Base-by-base conservation (phyloP, 352 stramenopile genomes). In the Phytopythium montanum region DNA sequence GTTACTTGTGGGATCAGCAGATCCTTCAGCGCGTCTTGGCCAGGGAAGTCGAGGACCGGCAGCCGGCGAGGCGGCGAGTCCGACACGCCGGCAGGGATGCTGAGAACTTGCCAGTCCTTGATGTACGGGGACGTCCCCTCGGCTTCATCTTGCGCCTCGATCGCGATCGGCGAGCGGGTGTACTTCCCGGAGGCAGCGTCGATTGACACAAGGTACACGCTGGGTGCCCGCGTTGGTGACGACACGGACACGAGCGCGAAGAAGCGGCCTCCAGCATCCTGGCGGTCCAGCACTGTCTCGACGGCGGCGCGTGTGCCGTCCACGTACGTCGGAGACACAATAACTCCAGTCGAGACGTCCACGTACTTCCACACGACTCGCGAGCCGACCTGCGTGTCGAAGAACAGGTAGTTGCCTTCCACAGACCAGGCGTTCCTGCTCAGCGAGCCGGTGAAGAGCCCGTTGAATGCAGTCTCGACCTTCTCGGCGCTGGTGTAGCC, bases 331-430 rank as follows among this genome's bases (percentile, higher is more conserved):
- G 84, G 81, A 14, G 79, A 76, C 12, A 74, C 46, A 19, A 93
- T 61, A 4, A 36, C 41, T 51, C 81, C 79, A 16, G 70, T 82
- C 5, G 60, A 60, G 1, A 90, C 79, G 26, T 89, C 65, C 8
- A 90, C 76, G 44, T 79, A 79, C 62, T 91, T 93, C 84, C 84
- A 93, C 8, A 91, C 28, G 26, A 60, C 50, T 29, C 84, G 79
- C 59, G 78, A 76, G 13, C 81, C 84, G 25, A 93, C 68, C 39
- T 88, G 79, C n/a, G 81, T 86, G 58, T 79, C 73, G 31, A 91
- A 79, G 54, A 86, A 88, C 49, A 93, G 73, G 59, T 63, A 76
- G 36, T 78, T 72, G 4, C 70, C 54, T 56, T 93, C 79, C 10
- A 57, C 45, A 2, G 79, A 86, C 84, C 84, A 93, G 5, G 73